A percentile compares a stretch with the other conserved stretches of the same genome.
Conservation (phyloP, 2,329 filamentous ascomycete genomes). For the Uncinocarpus reesii region DNA sequence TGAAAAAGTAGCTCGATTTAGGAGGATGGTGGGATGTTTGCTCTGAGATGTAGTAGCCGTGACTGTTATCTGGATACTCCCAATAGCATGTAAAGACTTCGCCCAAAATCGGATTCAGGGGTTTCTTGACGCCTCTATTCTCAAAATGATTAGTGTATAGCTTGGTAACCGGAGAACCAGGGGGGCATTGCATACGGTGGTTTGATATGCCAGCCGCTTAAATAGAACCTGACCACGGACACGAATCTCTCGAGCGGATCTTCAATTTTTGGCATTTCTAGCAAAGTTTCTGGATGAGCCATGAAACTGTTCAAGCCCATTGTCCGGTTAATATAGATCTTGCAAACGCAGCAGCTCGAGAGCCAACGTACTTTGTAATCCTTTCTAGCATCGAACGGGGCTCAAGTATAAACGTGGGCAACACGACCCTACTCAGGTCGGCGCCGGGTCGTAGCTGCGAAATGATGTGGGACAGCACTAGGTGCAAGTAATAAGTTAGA, state of each 20-base stretch:
- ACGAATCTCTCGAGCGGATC: slow-evolving; percentile 85
- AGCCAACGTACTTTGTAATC: slow-evolving; percentile 85
- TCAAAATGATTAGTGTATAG: neutral
- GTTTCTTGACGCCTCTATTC: slow-evolving; percentile 87
- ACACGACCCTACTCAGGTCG: slow-evolving; percentile 83
- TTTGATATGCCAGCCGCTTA: slow-evolving; percentile 98
- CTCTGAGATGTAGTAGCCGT: slow-evolving; percentile 91
- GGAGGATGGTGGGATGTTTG: slow-evolving; percentile 97
- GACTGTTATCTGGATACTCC: slow-evolving; percentile 75
- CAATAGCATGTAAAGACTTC: slow-evolving; percentile 94
- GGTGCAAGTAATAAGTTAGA: slow-evolving; percentile 1
- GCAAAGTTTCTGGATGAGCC: slow-evolving; percentile 93
- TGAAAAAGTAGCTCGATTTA: slow-evolving; percentile 98
- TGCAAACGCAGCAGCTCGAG: neutral
- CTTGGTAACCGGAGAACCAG: no score
- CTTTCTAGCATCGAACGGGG: slow-evolving; percentile 95
- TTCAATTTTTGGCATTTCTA: slow-evolving; percentile 76
- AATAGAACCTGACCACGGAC: slow-evolving; percentile 92
- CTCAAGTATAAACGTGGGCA: slow-evolving; percentile 96
- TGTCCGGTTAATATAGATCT: slow-evolving; percentile 15
- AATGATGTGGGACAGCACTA: slow-evolving; percentile 94
- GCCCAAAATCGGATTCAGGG: slow-evolving; percentile 88
- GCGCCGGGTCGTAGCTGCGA: slow-evolving; percentile 91
- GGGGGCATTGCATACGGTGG: slow-evolving; percentile 62
- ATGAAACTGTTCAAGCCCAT: slow-evolving; percentile 62